Conservation (phyloP, 2,329 filamentous ascomycete species). For the Simplicillium aogashimaense region DNA sequence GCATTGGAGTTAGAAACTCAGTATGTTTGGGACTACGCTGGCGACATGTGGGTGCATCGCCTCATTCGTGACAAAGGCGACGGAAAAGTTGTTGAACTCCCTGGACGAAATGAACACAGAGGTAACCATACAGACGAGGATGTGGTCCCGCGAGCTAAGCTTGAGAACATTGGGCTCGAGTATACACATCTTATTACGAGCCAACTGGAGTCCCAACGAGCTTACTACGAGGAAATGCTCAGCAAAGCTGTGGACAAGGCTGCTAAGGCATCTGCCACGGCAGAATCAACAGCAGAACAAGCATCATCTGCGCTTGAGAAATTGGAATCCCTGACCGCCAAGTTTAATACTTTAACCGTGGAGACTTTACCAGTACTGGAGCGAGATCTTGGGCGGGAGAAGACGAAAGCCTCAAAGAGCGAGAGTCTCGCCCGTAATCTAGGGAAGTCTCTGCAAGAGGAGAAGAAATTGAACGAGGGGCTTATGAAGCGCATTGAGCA, state of each 20-base stretch:
- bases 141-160: constrained; percentile 58
- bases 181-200: constrained; percentile 90
- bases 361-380: constrained; percentile 61
- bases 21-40: constrained; percentile 95
- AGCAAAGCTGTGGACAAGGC: constrained; percentile 87
- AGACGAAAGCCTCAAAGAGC: constrained; percentile 59
- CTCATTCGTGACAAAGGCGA: constrained; percentile 91
- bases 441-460: constrained; percentile 69
- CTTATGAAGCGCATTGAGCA: constrained; percentile 75
- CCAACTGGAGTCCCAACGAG: constrained; percentile 83
- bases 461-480: constrained; percentile 74
- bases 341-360: constrained; percentile 32
- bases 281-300: constrained; percentile 48
- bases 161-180: constrained; percentile 76
- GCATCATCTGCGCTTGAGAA: constrained; percentile 39
- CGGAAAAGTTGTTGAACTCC: constrained; percentile 86
- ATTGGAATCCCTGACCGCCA: constrained; percentile 38
- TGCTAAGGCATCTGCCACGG: constrained; percentile 56
- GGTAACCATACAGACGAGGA: constrained; percentile 42
- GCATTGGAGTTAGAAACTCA: constrained; percentile 88
- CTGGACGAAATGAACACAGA: constrained; percentile 35
- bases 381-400: constrained; percentile 59
- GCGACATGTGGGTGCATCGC: constrained; percentile 91
- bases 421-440: constrained; percentile 67
- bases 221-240: constrained; percentile 90